Evolutionary conservation across 176 grass and related monocot genomes (phyloP), one percentile per base, ranked within the genome.

Genomic region (Bromus sterilis): DNA sequence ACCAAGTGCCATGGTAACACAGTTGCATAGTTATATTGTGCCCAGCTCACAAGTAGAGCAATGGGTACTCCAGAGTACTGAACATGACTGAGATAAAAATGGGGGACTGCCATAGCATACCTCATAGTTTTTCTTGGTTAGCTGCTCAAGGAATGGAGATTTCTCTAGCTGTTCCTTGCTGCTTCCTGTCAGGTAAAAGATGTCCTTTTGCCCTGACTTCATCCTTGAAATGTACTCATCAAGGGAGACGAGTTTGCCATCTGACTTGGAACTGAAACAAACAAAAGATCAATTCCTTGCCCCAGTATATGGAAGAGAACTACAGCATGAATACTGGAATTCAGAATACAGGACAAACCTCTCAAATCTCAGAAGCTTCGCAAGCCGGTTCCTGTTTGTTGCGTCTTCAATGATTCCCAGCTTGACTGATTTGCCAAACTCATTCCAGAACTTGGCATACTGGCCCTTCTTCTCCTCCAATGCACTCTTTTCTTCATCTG

Each of bases 191-290:
- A 98, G 93, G 81, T 98, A 98, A 65, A 98, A 98, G 66, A 98
- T 95, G 43, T 98, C 95, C 77, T 93, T 93, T 59, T 98, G 95
- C 51, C 92, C 92, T 76, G 95, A 12, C 82, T 93, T 98, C 95
- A 98, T 98, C 84, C 90, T 98, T 41, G 95, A 87, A 77, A 98
- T 98, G 44, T 98, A 98, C 89, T 98, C 92, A 21, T 98, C 95
- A 83, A 98, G 90, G n/a, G 91, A 94, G n/a, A 74, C 79, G 44
- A 98, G 95, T 84, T 98, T 98, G 68, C 95, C 95, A 56, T 98
- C 95, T 10, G 92, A 98, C 81, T 98, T 98, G 44, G 95, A 65
- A 55, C 95, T 98, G 92, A 82, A 89, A 80, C 28, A 69, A 73
- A 76, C 63, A 84, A 1, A 72, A 84, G 0, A 43, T 81, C 43